Evolutionary conservation across 768 basidiomycete species (phyloP).

Genomic region (Clitopilus hobsonii): DNA sequence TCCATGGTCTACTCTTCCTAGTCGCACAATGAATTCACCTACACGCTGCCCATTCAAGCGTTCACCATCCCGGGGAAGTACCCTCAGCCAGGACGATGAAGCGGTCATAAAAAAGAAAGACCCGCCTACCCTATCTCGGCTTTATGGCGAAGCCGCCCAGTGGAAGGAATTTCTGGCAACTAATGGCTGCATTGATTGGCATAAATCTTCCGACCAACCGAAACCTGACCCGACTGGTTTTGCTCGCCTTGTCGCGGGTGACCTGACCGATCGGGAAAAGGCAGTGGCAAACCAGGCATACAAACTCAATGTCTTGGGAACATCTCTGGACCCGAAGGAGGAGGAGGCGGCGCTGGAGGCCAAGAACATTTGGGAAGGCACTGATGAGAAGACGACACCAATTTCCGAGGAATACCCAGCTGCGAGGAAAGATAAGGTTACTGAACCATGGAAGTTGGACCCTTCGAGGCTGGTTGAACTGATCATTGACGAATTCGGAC

Average conservation of each 20-base stretch:
- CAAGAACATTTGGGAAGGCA: background rate
- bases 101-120: constrained; percentile 7
- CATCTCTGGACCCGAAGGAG: constrained; percentile 23
- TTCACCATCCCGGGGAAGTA: constrained; percentile 5
- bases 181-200: constrained; percentile 17
- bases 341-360: constrained; percentile 14
- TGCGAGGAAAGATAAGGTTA: background rate
- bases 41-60: background rate
- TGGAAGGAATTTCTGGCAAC: constrained; percentile 30
- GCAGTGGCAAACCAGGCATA: constrained; percentile 29
- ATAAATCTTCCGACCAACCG: constrained; percentile 3
- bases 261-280: constrained; percentile 30
- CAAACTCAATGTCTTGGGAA: constrained; percentile 28
- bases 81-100: constrained; percentile 12
- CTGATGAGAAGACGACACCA: no score
- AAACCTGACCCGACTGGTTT: constrained; percentile 27
- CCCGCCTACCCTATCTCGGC: constrained; percentile 24
- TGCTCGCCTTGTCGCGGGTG: constrained; percentile 35
- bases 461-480: constrained; percentile 44
- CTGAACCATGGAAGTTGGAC: constrained; percentile 28
- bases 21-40: background rate
- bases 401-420: no score
- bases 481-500: constrained; percentile 54
- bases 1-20: background rate
- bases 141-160: constrained; percentile 33